Conservation (phyloP, 306 rosid species). For the Rosa chinensis region DNA sequence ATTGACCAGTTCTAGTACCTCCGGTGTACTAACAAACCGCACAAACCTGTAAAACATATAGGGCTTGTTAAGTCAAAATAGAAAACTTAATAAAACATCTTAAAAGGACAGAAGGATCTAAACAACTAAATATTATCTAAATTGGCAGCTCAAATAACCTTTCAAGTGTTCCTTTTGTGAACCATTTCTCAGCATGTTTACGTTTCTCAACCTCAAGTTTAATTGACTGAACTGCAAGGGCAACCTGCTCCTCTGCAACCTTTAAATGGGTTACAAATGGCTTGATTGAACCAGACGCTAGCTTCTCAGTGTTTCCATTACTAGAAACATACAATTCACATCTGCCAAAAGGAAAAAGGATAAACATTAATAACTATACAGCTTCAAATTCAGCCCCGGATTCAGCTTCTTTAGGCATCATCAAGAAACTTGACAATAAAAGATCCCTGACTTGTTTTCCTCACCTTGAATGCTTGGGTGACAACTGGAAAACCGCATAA, state of each 20-base stretch:
- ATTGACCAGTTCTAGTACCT: constrained; percentile 78
- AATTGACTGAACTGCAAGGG: constrained; percentile 64
- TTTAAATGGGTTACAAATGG: constrained; percentile 85
- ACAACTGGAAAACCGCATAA: constrained; percentile 85
- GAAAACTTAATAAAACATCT: constrained; percentile 18
- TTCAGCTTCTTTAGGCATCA: neutral
- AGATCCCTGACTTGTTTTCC: constrained; percentile 24
- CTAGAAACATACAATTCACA: constrained; percentile 82
- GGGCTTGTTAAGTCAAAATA: constrained; percentile 22
- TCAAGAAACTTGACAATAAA: constrained; percentile 15
- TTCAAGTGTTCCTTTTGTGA: constrained; percentile 96
- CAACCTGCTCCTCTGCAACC: constrained; percentile 85
- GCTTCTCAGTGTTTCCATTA: constrained; percentile 74
- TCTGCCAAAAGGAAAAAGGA: constrained; percentile 43
- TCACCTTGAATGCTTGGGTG: constrained; percentile 85
- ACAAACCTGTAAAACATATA: constrained; percentile 63
- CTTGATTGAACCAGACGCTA: constrained; percentile 85
- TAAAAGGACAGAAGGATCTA: neutral
- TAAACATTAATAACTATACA: constrained; percentile 14
- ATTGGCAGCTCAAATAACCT: constrained; percentile 48
- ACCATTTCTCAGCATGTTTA: constrained; percentile 69
- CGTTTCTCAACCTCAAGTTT: constrained; percentile 72
- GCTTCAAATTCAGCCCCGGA: neutral
- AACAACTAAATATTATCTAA: neutral
- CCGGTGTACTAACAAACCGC: constrained; percentile 87